Conservation (phyloP, 257 asterid genomes). For the Leptodermis oblonga region DNA sequence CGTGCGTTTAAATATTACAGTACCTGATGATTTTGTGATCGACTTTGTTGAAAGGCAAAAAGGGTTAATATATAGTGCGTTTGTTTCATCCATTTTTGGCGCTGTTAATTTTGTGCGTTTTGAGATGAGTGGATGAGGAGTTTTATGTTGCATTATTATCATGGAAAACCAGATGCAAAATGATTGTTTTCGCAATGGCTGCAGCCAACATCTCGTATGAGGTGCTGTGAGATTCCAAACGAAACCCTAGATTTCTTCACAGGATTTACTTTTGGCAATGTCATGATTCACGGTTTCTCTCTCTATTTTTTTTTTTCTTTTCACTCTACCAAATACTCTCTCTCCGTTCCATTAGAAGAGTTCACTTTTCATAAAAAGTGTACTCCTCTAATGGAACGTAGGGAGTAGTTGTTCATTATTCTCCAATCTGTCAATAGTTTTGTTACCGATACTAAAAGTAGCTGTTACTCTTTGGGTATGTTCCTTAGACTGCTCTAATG, state of each 20-base stretch:
- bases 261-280: no score
- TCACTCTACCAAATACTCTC: no score
- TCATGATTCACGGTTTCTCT: no score
- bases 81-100: not conserved
- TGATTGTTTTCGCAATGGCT: not conserved
- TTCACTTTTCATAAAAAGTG: no score
- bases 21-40: not conserved
- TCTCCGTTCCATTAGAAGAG: no score
- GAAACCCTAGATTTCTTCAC: not conserved
- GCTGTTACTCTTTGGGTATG: no score
- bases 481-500: no score
- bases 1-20: slow-evolving; percentile 1
- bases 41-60: not conserved
- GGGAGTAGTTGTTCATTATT: no score
- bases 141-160: not conserved
- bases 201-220: not conserved
- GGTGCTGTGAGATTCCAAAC: not conserved
- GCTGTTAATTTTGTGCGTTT: not conserved
- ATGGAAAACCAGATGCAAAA: not conserved
- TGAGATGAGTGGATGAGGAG: not conserved
- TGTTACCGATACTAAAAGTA: no score
- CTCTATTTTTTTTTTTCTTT: no score
- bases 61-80: not conserved
- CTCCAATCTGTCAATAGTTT: no score
- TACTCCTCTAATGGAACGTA: no score